A percentile compares a stretch with the other conserved stretches of the same genome.
Evolutionary conservation across 805 yeast genomes (phyloP).

Genomic region (Yarrowia osloensis): DNA sequence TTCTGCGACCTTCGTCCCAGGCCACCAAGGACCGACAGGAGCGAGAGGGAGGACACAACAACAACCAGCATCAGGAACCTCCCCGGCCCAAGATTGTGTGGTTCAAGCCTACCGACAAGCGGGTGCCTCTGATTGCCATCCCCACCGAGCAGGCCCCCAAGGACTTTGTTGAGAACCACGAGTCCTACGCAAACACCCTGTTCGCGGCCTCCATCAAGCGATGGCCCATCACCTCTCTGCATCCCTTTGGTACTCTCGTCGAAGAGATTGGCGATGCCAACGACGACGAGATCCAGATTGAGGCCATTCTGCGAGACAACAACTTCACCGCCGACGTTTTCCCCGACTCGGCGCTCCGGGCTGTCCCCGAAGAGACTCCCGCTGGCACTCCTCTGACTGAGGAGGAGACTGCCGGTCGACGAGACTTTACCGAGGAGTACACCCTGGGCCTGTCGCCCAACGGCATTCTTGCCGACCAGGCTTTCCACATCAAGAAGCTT

Average conservation of each 20-base stretch:
- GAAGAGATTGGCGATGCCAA: slow-evolving; percentile 82
- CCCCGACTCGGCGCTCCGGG: slow-evolving; percentile 44
- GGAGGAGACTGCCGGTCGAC: slow-evolving; percentile 47
- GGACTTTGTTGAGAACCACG: slow-evolving; percentile 92
- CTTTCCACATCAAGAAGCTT: slow-evolving; percentile 72
- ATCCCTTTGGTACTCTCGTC: slow-evolving; percentile 93
- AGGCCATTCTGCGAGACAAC: slow-evolving; percentile 77
- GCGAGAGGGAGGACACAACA: slow-evolving; percentile 39
- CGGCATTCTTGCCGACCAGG: slow-evolving; percentile 67
- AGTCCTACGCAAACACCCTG: slow-evolving; percentile 72
- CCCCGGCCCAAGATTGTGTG: slow-evolving; percentile 89
- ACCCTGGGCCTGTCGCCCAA: slow-evolving; percentile 64
- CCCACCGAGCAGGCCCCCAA: slow-evolving; percentile 98
- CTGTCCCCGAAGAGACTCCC: slow-evolving; percentile 33
- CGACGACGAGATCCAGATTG: slow-evolving; percentile 76
- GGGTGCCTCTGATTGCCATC: slow-evolving; percentile 95
- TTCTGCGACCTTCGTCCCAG: slow-evolving; percentile 93
- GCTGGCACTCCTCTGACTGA: slow-evolving; percentile 32
- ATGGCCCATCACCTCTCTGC: slow-evolving; percentile 98
- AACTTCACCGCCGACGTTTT: slow-evolving; percentile 48
- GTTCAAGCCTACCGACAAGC: slow-evolving; percentile 98
- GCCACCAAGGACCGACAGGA: slow-evolving; percentile 72
- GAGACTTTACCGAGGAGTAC: slow-evolving; percentile 57
- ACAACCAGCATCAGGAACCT: slow-evolving; percentile 39
- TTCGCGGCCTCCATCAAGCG: slow-evolving; percentile 95